Base-by-base conservation (phyloP, 2,329 filamentous ascomycete genomes). In the Metarhizium rileyi region DNA sequence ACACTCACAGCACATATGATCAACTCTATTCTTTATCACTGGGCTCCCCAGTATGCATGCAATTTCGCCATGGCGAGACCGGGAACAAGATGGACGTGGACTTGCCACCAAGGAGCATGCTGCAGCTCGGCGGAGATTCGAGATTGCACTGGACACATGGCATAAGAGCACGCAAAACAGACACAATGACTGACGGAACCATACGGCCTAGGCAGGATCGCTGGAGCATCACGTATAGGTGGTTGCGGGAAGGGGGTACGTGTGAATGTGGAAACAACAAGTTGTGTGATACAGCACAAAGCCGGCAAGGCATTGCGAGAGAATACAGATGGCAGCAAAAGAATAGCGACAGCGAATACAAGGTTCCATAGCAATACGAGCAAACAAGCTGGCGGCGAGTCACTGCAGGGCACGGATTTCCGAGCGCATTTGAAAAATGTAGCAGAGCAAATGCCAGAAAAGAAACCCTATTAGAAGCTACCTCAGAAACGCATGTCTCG, bases 141-240 rank as follows among this genome's bases (percentile, higher is more conserved):
- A 63, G 76, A 16, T 57, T 78, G 56, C 73, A 77, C 60, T 79
- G 75, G 74, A 78, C 75, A 12, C 76, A 80, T 54, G 74, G 71
- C 0, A 79, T 80, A 53, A 70, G 71, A 54, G 69, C 74, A 50
- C 68, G 76, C 45, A 79, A 77, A 58, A 78, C 70, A 4, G 76
- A 78, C 50, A 62, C 61, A 0, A 50, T 77, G 1, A 16, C 61
- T 0, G 74, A 78, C 53, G 75, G 72, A 0, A 68, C 64, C 2
- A 65, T 75, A 2, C 63, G 76, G 5, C 51, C 55, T 33, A 63
- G 76, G 0, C 56, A 52, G 2, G 65, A 76, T 27, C 65, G 76
- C 6, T 79, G 75, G 75, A 79, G 76, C 56, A 67, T 79, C 41
- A 79, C 76, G 2, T 79, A 76, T 56, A 68, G 76, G 0, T 79